phyloP scores from a whole-genome alignment of 441 rosid species.

The Geranium incanum region DNA sequence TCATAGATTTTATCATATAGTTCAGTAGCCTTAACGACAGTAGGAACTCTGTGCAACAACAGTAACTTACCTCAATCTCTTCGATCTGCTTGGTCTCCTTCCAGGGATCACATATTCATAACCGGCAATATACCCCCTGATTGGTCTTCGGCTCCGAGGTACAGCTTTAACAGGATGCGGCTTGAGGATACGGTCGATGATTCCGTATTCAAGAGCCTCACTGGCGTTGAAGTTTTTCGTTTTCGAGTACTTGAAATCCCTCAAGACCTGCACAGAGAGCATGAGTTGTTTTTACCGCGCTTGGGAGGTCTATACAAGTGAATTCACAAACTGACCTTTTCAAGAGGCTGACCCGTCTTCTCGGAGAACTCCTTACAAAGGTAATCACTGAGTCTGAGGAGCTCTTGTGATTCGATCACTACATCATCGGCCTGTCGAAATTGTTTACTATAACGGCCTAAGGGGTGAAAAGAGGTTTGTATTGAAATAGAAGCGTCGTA shows the following conservation, averaged over 20 bases:
- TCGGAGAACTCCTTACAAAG: conserved; percentile 63
- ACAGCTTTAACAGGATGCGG: conserved; percentile 48
- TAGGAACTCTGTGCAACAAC: no score
- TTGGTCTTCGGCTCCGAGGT: no score
- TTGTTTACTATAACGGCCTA: not conserved
- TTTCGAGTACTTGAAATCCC: conserved; percentile 43
- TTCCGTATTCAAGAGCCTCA: conserved; percentile 76
- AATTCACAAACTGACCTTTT: conserved; percentile 44
- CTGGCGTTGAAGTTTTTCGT: conserved; percentile 59
- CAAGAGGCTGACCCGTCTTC: conserved; percentile 72
- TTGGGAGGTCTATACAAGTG: not conserved
- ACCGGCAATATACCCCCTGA: no score
- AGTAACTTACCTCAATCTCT: no score
- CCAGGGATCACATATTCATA: no score
- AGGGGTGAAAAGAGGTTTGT: not conserved
- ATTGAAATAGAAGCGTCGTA: conserved; percentile 20
- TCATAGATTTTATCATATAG: no score
- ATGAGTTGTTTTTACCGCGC: not conserved
- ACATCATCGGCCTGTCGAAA: conserved; percentile 70
- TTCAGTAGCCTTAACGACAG: no score
- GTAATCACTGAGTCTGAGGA: conserved; percentile 67
- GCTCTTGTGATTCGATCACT: conserved; percentile 75
- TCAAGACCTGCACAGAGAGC: conserved; percentile 41
- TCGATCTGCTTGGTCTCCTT: no score
- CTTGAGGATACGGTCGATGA: conserved; percentile 58